Percentiles rank a stretch among this genome's conserved stretches.
phyloP scores from a whole-genome alignment of 1,284 basidiomycete species.

The Entoloma clypeatum region DNA sequence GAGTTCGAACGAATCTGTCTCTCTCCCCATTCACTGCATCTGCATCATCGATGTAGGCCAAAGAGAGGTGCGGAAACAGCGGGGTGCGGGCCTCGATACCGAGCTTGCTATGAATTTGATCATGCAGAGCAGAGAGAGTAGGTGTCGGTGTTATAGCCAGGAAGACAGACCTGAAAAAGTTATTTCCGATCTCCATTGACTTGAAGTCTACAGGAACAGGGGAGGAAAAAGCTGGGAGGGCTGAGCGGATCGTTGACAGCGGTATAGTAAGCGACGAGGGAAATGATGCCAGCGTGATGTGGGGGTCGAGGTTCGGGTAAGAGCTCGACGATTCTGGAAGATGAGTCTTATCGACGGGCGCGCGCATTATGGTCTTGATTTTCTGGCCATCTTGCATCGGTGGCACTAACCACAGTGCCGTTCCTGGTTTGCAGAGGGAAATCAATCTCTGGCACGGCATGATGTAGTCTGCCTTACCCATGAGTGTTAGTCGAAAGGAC shows the following conservation, averaged over 20 bases:
- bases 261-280: slow-evolving; percentile 30
- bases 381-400: slow-evolving; percentile 32
- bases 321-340: slow-evolving; percentile 36
- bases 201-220: slow-evolving; percentile 45
- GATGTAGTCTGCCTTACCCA: too few relatives aligned
- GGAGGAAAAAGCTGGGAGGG: slow-evolving; percentile 35
- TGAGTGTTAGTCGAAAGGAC: too few relatives aligned
- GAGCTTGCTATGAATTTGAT: slow-evolving; percentile 41
- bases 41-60: slow-evolving; percentile 64
- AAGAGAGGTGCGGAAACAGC: slow-evolving; percentile 62
- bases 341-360: slow-evolving; percentile 12
- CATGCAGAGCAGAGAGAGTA: slow-evolving; percentile 48
- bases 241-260: slow-evolving; percentile 33
- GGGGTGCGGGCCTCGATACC: slow-evolving; percentile 45
- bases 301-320: slow-evolving; percentile 60
- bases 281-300: slow-evolving; percentile 63
- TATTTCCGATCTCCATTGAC: slow-evolving; percentile 49
- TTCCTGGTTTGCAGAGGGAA: slow-evolving; percentile 38
- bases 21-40: slow-evolving; percentile 45
- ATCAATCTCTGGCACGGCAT: neutral
- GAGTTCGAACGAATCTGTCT: slow-evolving; percentile 29
- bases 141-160: slow-evolving; percentile 43
- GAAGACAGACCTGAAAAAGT: slow-evolving; percentile 71
- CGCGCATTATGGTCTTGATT: slow-evolving; percentile 44
- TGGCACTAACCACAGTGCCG: slow-evolving; percentile 65